Base-by-base conservation (phyloP, 176 grass and related monocot genomes). In the Juncus inflexus region DNA sequence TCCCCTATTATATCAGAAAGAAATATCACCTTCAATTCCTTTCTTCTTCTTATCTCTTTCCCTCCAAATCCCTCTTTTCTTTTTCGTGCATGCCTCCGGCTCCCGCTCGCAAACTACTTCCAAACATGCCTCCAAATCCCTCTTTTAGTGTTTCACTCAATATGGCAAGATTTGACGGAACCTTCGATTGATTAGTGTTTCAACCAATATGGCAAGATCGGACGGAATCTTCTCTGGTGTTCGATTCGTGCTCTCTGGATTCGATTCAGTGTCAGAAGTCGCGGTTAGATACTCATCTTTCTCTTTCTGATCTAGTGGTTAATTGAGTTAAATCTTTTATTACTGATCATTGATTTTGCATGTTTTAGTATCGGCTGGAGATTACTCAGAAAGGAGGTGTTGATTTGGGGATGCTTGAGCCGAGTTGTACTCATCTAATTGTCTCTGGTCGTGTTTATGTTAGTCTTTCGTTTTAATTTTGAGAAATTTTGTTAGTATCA, bases 181-280 rank as follows among this genome's bases (percentile, higher is more conserved):
- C 1, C 19, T 28, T 28, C 19, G 19, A 28, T 28, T 28, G 41
- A 55, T 49, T 62, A 38, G 63, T 14, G 16, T 76, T 65, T 57
- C 9, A 36, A 9, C 60, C 55, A 12, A 39, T 41, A 91, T 96
- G 91, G 65, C 42, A 3, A 75, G 79, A 19, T 66, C 74, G 58
- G 10, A 12, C 57, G 63, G 66, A 40, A 43, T 88, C 58, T 96
- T 96, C 79, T 77, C 72, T 45, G 87, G 82, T 70, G 82, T 91
- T 61, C 74, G 77, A 63, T 96, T 96, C 63, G 45, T 83, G 42
- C 84, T 91, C 40, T 63, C 83, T 65, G 91, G 91, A 9, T 96
- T 96, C 67, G 84, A 91, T 47, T 62, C 55, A 50, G 74, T 71
- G 7, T 78, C 73, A 52, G 84, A 78, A 57, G 60, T 47, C 43